Base-by-base conservation (phyloP, 805 yeast species). In the Yarrowia sp. region DNA sequence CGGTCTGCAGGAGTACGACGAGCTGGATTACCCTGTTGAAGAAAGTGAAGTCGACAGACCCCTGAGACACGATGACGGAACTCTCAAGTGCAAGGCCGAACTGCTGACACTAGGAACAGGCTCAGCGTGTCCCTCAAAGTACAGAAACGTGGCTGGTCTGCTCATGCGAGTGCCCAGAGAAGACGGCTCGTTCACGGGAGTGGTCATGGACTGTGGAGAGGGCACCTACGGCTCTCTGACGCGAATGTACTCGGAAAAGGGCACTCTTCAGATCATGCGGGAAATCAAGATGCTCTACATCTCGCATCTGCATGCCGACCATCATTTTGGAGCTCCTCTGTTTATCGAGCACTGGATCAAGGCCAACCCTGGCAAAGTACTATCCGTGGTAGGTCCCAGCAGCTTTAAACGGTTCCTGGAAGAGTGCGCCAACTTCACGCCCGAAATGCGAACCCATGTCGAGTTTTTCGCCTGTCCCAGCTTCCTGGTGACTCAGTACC, bases 301-400 rank as follows among this genome's bases (percentile, higher is more conserved):
- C 66, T 89, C 96, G 72, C 99, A 95, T 80, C 80, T 94, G 72
- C 99, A 95, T 77, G 99, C 98, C 0, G 99, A 95, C 76, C 99
- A 95, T 76, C 98, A 94, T 76, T 79, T 95, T 49, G 99, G 99
- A 0, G 81, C 90, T 6, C 79, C 89, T 9, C 84, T 91, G 6
- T 76, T 95, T 3, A 80, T 95, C 34, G 80, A 82, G 44, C 86
- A 85, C 70, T 93, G 98, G 96, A 63, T 70, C 8, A 30, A 47
- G 24, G 72, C 68, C 10, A 68, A 71, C 44, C 70, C 70, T 13
- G 70, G 66, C 17, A 67, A 44, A 44, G 74, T 76, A 20, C 77
- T 94, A 12, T 85, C 83, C 70, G 74, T 94, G 34, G 82, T 92
- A 1, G 82, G 87, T 0, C 98, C 98, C 6, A 24, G 1, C 87